Base-by-base conservation (phyloP, 225 moss, liverwort and hornwort genomes). In the Anthoceros angustus region DNA sequence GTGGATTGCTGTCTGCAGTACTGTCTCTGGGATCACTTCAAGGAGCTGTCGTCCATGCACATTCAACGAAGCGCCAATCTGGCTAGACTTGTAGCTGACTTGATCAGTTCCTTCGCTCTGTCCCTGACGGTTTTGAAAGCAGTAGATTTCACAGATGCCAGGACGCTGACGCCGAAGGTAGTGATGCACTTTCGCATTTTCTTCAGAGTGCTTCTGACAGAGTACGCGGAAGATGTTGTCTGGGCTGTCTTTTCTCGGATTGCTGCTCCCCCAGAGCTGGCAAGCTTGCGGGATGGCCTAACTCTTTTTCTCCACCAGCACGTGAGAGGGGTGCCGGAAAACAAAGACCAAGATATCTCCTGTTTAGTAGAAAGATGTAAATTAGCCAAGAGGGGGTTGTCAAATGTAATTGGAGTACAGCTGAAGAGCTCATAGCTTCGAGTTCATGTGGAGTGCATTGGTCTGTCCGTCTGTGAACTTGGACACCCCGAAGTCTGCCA, bases 11-110 rank as follows among this genome's bases (percentile, higher is more conserved):
- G 42, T 42, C 38, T 55, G 49, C 86, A 99, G 98, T 99, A 92
- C 63, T 89, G 89, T 43, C 73, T 92, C 6, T 99, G 98, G 98
- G 98, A 99, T 74, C 98, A 99, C 39, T 84, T 89, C 63, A 99
- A 99, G 82, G 92, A 92, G 77, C 68, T 99, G 70, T 80, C 89
- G 41, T 61, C 72, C 5, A 89, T 99, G 92, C 89, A 89, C 26
- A 66, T 84, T 41, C 82, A 89, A 25, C 80, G 98, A 48, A 84
- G 77, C 67, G 78, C 80, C 65, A 99, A 99, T 68, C 82, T 99
- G 2, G 98, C 92, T 9, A 80, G 87, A 42, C 72, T 99, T 60
- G 77, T 92, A 24, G 92, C 82, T 3, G 72, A 84, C 9, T 39
- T 99, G 50, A 71, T 83, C 12, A 82, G 85, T 42, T 79, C 83